Evolutionary conservation across 108 stramenopile species (phyloP), one percentile per base, ranked within the genome.

Genomic region (Ochromonas danica): DNA sequence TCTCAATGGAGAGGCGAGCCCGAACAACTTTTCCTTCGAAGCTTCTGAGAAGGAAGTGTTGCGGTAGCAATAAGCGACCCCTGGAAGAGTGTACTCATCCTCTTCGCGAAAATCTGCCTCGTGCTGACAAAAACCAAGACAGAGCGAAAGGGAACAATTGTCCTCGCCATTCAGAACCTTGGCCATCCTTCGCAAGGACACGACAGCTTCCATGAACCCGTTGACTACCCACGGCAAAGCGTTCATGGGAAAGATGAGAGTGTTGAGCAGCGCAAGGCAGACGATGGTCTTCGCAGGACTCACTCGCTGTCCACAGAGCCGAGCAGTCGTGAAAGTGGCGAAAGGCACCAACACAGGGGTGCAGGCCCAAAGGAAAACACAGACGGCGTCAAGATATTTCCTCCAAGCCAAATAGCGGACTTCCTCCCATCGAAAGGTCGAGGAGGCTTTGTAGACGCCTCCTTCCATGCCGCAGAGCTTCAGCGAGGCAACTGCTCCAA

Each of bases 361-460:
- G 14, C 82, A 67, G 0, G 86, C 86, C 86, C 86, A 87, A 57
- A 87, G 83, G 36, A 78, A 87, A 0, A 87, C 86, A 42, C 86
- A 87, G 79, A 72, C 43, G 31, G 86, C 85, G 57, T 87, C 86
- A 1, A 85, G 61, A 42, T 81, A 84, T 61, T 87, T 87, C 41
- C 85, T 82, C 17, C 39, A 35, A 10, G 38, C 43, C 0, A 87
- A 85, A 0, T 35, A 43, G 36, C 61, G 1, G 0, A 70, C 61
- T 78, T 82, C 83, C 39, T 75, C 78, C 36, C 30, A 10, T 31
- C 84, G 35, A 14, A 77, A 82, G 22, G 33, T 36, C 17, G 39
- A 51, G 2, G 85, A 78, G 35, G 41, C 41, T 3, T 22, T 31
- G 0, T 31, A 35, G 22, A 86, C 30, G 41, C 28, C 40, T 38